Percentiles rank a stretch among this genome's conserved stretches.
phyloP scores from a whole-genome alignment of 805 yeast species.

The Monosporozyma yasuniensis region DNA sequence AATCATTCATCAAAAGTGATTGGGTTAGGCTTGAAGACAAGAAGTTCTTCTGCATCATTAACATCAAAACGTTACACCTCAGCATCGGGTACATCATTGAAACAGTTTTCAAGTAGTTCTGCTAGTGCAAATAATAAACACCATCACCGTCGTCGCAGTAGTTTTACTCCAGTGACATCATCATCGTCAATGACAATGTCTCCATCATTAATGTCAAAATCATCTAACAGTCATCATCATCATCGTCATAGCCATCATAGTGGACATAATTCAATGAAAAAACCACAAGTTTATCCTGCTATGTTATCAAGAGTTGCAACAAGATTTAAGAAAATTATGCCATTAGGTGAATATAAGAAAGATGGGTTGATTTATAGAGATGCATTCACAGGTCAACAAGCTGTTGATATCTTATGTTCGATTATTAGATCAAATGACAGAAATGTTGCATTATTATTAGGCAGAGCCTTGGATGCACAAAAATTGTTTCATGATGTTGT shows the following conservation, averaged over 20 bases:
- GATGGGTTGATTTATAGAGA: conserved; percentile 89
- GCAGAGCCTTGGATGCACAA: conserved; percentile 90
- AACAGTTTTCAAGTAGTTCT: conserved; percentile 2
- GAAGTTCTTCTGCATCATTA: conserved; percentile 38
- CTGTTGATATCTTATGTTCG: conserved; percentile 81
- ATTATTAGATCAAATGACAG: conserved; percentile 86
- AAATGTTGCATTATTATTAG: conserved; percentile 77
- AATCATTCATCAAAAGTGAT: conserved; percentile 5
- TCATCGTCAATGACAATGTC: conserved; percentile 2
- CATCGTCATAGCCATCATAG: conserved; percentile 5
- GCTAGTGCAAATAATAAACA: conserved; percentile 3
- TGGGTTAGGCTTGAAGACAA: conserved; percentile 37
- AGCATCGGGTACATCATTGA: conserved; percentile 15
- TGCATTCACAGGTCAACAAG: conserved; percentile 88
- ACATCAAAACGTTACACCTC: conserved; percentile 32
- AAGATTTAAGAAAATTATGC: conserved; percentile 60
- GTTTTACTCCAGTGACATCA: conserved; percentile 4
- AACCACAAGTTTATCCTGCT: conserved; percentile 84
- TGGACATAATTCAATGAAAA: conserved; percentile 18
- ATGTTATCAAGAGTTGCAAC: conserved; percentile 75
- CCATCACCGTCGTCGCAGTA: conserved; percentile 5
- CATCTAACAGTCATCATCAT: conserved; percentile 6
- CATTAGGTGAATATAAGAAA: conserved; percentile 70
- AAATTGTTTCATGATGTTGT: conserved; percentile 92
- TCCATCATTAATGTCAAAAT: conserved; percentile 3